Percentiles rank a stretch among this genome's conserved stretches.
Conservation (phyloP, 176 grass and related monocot species). For the Oryza rufipogon region DNA sequence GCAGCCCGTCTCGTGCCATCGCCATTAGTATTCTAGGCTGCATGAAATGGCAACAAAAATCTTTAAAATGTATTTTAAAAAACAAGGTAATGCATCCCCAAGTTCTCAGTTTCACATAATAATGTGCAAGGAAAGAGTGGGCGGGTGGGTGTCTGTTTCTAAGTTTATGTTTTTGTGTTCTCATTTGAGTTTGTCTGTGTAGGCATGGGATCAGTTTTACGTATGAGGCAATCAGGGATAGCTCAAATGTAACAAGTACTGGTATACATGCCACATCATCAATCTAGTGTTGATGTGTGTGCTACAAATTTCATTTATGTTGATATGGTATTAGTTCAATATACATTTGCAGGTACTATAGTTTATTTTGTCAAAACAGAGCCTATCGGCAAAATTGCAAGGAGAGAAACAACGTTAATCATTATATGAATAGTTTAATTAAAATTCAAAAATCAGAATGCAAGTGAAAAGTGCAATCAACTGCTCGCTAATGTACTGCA, state of each 20-base stretch:
- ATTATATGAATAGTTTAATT: too few species aligned
- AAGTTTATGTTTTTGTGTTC: neutral
- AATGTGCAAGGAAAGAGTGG: neutral
- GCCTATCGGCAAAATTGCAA: neutral
- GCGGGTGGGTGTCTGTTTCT: neutral
- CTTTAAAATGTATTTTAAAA: neutral
- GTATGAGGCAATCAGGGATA: neutral
- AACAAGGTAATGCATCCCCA: neutral
- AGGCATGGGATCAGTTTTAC: neutral
- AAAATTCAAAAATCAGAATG: neutral
- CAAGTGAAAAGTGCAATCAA: neutral
- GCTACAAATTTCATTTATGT: neutral
- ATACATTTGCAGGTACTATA: neutral
- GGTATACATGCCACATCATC: neutral
- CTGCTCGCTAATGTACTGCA: neutral
- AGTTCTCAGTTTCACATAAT: neutral
- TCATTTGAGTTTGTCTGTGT: neutral
- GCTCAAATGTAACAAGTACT: neutral
- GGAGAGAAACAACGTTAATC: too few species aligned
- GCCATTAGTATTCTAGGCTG: conserved; percentile 99
- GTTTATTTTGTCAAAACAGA: neutral
- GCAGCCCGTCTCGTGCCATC: conserved; percentile 92
- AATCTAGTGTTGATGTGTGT: neutral
- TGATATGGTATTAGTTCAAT: neutral
- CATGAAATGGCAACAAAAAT: conserved; percentile 10